phyloP scores from a whole-genome alignment of 768 basidiomycete species.

The Podaxis sp. region DNA sequence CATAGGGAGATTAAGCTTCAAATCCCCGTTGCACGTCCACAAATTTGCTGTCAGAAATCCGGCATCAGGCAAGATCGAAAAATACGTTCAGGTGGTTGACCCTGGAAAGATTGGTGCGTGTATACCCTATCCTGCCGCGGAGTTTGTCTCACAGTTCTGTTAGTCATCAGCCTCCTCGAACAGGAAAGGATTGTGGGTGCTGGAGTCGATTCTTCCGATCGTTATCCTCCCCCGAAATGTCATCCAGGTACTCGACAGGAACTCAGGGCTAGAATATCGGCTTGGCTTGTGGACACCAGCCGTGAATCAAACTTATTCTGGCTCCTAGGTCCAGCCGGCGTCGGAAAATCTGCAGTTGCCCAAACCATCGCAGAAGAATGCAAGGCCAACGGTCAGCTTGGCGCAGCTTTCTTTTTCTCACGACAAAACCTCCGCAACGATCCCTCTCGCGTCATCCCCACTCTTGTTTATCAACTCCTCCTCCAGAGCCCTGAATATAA shows the following conservation, averaged over 20 bases:
- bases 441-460: not conserved
- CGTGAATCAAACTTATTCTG: conserved; percentile 4
- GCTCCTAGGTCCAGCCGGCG: conserved; percentile 11
- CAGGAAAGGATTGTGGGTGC: not conserved
- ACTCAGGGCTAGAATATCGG: not conserved
- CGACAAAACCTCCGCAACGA: not conserved
- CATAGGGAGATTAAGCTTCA: no score
- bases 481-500: not conserved
- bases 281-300: not conserved
- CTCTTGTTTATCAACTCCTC: conserved; percentile 11
- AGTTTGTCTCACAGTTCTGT: not conserved
- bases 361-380: conserved; percentile 9
- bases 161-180: not conserved
- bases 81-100: not conserved
- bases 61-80: not conserved
- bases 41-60: not conserved
- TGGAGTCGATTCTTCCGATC: not conserved
- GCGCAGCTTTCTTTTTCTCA: conserved; percentile 10
- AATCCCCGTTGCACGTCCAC: no score
- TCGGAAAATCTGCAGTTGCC: conserved; percentile 12
- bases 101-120: not conserved
- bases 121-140: not conserved
- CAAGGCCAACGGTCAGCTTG: not conserved
- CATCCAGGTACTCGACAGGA: not conserved
- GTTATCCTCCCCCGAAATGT: not conserved